These are phyloP conservation scores for Talaromyces sp. DNA, from an alignment of 2,329 filamentous ascomycete genomes.

Conservation along the genomic window DNA sequence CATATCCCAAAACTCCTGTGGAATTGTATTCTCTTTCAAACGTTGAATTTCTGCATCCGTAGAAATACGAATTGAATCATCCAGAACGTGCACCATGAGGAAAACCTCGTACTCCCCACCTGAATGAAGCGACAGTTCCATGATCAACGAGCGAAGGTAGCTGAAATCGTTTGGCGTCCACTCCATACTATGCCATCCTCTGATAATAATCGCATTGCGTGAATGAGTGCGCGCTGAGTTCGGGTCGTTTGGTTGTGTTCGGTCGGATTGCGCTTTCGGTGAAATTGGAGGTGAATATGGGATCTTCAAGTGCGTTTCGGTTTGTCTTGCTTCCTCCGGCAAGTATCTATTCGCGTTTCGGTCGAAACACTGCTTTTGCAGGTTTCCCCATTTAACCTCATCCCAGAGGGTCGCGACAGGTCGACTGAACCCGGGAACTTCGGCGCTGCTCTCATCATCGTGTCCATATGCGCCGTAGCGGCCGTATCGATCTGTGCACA, in stretches of 20 bases:
- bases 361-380: conserved; percentile 62
- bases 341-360: conserved; percentile 62
- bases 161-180: conserved; percentile 77
- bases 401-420: conserved; percentile 45
- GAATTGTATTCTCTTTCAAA: conserved; percentile 2
- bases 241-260: conserved; percentile 33
- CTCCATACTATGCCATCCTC: conserved; percentile 73
- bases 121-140: conserved; percentile 67
- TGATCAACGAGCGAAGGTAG: conserved; percentile 76
- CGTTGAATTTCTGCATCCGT: background rate
- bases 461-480: conserved; percentile 56
- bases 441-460: conserved; percentile 19
- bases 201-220: conserved; percentile 71
- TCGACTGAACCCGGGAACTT: conserved; percentile 16
- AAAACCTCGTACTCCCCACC: conserved; percentile 72
- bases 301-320: background rate
- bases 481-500: conserved; percentile 63
- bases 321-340: conserved; percentile 11
- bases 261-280: conserved; percentile 7
- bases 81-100: conserved; percentile 72
- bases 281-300: background rate
- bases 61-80: conserved; percentile 32
- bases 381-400: conserved; percentile 63
- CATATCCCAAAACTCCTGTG: conserved; percentile 28
- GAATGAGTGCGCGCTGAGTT: background rate